Evolutionary conservation across 805 yeast species (phyloP).

Genomic region (Saturnispora bothae): DNA sequence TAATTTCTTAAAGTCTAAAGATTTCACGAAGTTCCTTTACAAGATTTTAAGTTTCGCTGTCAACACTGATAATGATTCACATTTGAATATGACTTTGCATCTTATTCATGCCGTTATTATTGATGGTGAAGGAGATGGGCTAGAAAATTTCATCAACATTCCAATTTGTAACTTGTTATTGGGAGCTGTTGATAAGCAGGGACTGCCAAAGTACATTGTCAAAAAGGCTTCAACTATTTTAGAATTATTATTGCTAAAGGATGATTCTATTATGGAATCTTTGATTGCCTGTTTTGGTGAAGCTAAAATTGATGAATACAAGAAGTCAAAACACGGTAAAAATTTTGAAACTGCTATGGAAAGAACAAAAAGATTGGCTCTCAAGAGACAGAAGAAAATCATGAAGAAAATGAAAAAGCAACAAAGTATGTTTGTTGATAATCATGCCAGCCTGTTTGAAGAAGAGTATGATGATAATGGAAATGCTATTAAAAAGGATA

Average conservation of each 20-base stretch:
- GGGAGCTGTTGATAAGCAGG: slow-evolving; percentile 36
- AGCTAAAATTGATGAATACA: slow-evolving; percentile 39
- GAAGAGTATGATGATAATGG: slow-evolving; percentile 6
- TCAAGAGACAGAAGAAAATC: slow-evolving; percentile 50
- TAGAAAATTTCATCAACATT: slow-evolving; percentile 33
- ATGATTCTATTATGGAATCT: slow-evolving; percentile 39
- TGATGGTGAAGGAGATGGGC: slow-evolving; percentile 28
- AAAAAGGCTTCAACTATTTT: slow-evolving; percentile 50
- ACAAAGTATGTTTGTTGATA: slow-evolving; percentile 32
- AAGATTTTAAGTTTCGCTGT: slow-evolving; percentile 48
- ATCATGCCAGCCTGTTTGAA: slow-evolving; percentile 25
- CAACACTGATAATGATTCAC: slow-evolving; percentile 41
- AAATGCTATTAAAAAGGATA: background rate
- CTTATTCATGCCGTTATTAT: slow-evolving; percentile 52
- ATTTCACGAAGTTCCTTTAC: slow-evolving; percentile 46
- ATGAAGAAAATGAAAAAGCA: slow-evolving; percentile 53
- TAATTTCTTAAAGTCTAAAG: slow-evolving; percentile 37
- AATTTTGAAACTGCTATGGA: slow-evolving; percentile 45
- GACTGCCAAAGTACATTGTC: slow-evolving; percentile 37
- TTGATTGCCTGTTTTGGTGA: slow-evolving; percentile 50
- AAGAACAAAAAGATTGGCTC: slow-evolving; percentile 45
- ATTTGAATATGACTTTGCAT: slow-evolving; percentile 52
- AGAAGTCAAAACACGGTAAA: slow-evolving; percentile 33
- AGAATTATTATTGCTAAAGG: slow-evolving; percentile 39
- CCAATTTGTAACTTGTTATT: slow-evolving; percentile 50